Evolutionary conservation across 805 yeast species (phyloP), one percentile per base, ranked within the genome.

Genomic region (Kodamaea lidongshanica): DNA sequence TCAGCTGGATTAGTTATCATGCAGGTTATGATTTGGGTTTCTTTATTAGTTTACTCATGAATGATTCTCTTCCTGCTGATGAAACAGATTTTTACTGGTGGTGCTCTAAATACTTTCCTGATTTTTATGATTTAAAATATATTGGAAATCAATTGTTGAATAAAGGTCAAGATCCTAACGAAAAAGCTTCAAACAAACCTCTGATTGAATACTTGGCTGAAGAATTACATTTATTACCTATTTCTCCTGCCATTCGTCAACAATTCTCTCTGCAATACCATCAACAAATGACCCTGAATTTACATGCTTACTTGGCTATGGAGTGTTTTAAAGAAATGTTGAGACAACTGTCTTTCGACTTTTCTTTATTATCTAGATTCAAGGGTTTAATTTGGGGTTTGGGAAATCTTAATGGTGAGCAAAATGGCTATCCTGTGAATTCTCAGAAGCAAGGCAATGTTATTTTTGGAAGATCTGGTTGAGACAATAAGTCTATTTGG

Each of bases 1-100:
- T 85, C 26, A 76, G 79, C 30, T 92, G 98, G 98, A 68, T 86
- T 30, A 80, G 95, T 38, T 92, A 81, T 59, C 96, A 92, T 54
- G 79, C 74, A 1, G 98, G 97, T 8, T 92, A 92, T 56, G 98
- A 92, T 54, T 72, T 88, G 51, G 98, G 97, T 2, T 88, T 88
- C 54, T 63, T 92, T 37, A 61, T 87, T 10, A 76, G 94, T 28
- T 65, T 86, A 41, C 65, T 89, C 50, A 74, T 79, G 44, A 84
- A 85, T 55, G 72, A 74, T 28, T 59, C 67, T 28, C 80, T 89
- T 68, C 97, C 97, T 1, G 72, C 71, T 16, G 82, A 79, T 41
- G 88, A 82, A 51, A 72, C 74, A 23, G 95, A 80, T 20, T 89
- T 86, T 47, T 67, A 77, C 38, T 65, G 75, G 66, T 76, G 86